Evolutionary conservation across 768 basidiomycete species (phyloP).

Genomic region (Suillus subalutaceus): DNA sequence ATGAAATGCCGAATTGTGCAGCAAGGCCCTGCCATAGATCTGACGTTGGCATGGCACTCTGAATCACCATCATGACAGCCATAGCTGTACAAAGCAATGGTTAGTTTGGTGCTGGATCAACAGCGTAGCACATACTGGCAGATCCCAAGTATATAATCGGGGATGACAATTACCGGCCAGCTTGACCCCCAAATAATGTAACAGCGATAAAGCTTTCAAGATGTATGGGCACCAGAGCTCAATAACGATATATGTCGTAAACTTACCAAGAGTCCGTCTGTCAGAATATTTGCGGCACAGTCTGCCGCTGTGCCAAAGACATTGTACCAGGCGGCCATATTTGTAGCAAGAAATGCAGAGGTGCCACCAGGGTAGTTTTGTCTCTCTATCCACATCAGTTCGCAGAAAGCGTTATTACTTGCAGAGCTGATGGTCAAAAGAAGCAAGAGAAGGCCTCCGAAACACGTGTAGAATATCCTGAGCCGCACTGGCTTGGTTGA

Average conservation of each 20-base stretch:
- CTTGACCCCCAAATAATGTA: constrained; percentile 32
- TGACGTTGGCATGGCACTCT: neutral
- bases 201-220: constrained; percentile 36
- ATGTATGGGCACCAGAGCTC: neutral
- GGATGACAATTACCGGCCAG: constrained; percentile 4
- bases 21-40: constrained; percentile 5
- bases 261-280: constrained; percentile 36
- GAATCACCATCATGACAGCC: neutral
- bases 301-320: constrained; percentile 27
- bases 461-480: neutral
- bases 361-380: constrained; percentile 32
- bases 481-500: neutral
- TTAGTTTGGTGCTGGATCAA: neutral
- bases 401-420: constrained; percentile 24
- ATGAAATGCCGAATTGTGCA: constrained; percentile 8
- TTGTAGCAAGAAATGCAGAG: constrained; percentile 28
- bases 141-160: constrained; percentile 10
- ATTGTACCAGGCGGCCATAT: constrained; percentile 28
- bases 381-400: constrained; percentile 35
- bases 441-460: constrained; percentile 15
- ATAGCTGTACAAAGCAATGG: neutral
- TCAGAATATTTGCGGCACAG: constrained; percentile 27
- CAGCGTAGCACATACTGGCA: neutral
- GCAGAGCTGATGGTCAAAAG: constrained; percentile 28
- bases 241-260: neutral